Evolutionary conservation across 768 basidiomycete genomes (phyloP).

Genomic region (Lactarius trivialis): DNA sequence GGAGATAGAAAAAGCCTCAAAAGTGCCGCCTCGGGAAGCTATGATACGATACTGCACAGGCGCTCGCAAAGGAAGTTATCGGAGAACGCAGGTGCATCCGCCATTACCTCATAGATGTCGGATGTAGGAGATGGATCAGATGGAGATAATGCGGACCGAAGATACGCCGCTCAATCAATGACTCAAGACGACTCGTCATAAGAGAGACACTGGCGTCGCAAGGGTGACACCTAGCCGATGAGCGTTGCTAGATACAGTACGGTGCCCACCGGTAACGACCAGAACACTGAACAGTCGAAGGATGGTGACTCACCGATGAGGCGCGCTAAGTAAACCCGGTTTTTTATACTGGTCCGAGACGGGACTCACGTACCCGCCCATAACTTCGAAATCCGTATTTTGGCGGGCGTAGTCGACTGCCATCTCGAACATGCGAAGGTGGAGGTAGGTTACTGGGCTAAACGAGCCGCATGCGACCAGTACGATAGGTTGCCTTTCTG

Average conservation of each 20-base stretch:
- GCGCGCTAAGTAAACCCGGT: constrained; percentile 80
- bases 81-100: background rate
- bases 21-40: background rate
- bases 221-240: background rate
- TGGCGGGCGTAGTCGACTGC: constrained; percentile 92
- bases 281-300: background rate
- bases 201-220: background rate
- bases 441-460: constrained; percentile 96
- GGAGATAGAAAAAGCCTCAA: background rate
- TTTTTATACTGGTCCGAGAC: constrained; percentile 98
- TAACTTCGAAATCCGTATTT: constrained; percentile 87
- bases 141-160: background rate
- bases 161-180: background rate
- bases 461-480: constrained; percentile 97
- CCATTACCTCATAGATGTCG: constrained; percentile 2
- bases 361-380: constrained; percentile 94
- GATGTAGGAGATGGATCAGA: background rate
- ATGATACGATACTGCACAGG: background rate
- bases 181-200: background rate
- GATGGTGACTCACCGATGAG: constrained; percentile 65
- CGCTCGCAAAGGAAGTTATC: background rate
- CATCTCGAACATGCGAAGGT: constrained; percentile 99
- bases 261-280: background rate
- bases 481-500: constrained; percentile 76
- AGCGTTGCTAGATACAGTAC: background rate